Evolutionary conservation across 768 basidiomycete genomes (phyloP).

Genomic region (Amylocystis lapponica): DNA sequence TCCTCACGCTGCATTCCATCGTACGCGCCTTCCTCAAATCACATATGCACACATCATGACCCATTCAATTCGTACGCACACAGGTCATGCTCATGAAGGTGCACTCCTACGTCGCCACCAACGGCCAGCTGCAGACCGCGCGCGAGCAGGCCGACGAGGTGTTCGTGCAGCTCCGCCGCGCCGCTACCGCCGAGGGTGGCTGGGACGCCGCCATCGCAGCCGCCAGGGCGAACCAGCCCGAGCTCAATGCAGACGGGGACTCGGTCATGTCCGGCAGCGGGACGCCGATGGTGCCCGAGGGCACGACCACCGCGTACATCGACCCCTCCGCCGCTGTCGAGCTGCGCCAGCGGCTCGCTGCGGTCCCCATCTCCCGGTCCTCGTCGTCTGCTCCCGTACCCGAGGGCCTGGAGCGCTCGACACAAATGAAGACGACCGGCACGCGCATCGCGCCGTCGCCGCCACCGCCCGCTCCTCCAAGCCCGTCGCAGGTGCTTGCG

Average conservation of each 20-base stretch:
- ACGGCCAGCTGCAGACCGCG: slow-evolving; percentile 70
- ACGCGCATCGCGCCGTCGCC: slow-evolving; percentile 11
- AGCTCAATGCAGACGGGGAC: not conserved
- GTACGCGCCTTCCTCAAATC: slow-evolving; percentile 39
- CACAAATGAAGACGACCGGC: slow-evolving; percentile 12
- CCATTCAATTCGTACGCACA: not conserved
- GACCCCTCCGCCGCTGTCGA: slow-evolving; percentile 46
- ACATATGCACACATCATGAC: not conserved
- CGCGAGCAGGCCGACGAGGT: slow-evolving; percentile 40
- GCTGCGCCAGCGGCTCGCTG: slow-evolving; percentile 50
- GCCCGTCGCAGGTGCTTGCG: slow-evolving; percentile 39
- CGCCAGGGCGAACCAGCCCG: slow-evolving; percentile 29
- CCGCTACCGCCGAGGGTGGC: slow-evolving; percentile 52
- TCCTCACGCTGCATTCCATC: slow-evolving; percentile 80
- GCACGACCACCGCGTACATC: slow-evolving; percentile 44
- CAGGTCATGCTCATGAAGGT: slow-evolving; percentile 91
- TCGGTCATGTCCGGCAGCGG: slow-evolving; percentile 17
- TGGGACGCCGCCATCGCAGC: slow-evolving; percentile 56
- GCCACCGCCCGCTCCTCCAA: slow-evolving; percentile 5
- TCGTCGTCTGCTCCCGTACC: slow-evolving; percentile 1
- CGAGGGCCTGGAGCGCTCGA: slow-evolving; percentile 1
- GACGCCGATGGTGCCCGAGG: slow-evolving; percentile 41
- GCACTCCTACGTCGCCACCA: slow-evolving; percentile 89
- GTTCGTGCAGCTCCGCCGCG: slow-evolving; percentile 39
- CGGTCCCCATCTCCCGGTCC: slow-evolving; percentile 1